phyloP scores from a whole-genome alignment of 257 asterid species.

The Cinchona pubescens region DNA sequence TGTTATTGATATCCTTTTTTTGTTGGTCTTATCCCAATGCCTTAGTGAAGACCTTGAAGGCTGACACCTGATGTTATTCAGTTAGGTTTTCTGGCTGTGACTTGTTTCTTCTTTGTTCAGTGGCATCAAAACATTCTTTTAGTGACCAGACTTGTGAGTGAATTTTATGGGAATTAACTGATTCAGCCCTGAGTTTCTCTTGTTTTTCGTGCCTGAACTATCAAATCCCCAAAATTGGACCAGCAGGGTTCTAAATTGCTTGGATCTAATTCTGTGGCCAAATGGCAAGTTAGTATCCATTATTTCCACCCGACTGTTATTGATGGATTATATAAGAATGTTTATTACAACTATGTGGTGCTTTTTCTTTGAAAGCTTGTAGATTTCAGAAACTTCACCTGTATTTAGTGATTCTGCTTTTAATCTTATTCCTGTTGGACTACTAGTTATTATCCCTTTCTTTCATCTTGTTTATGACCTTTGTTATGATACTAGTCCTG shows the following conservation, averaged over 20 bases:
- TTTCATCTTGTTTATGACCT: background rate
- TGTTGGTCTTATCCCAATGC: background rate
- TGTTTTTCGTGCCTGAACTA: background rate
- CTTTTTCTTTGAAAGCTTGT: background rate
- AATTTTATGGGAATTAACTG: background rate
- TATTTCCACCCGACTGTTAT: background rate
- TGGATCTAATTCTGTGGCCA: background rate
- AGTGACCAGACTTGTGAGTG: too few relatives aligned
- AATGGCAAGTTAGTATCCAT: background rate
- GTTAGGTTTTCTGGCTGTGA: background rate
- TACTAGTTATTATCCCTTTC: background rate
- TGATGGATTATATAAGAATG: background rate
- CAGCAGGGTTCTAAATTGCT: background rate
- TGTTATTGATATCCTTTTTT: background rate
- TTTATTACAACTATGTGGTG: background rate
- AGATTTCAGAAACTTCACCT: background rate
- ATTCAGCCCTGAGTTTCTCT: background rate
- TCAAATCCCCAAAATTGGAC: background rate
- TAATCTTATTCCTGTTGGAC: background rate
- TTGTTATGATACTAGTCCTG: constrained; percentile 9
- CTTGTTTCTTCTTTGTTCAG: background rate
- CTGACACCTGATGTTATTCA: background rate
- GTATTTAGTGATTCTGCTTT: background rate
- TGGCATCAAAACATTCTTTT: background rate
- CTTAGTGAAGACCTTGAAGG: background rate